Percentiles rank a stretch among this genome's conserved stretches.
Conservation (phyloP, 805 yeast genomes). For the Candida parachauliodes region DNA sequence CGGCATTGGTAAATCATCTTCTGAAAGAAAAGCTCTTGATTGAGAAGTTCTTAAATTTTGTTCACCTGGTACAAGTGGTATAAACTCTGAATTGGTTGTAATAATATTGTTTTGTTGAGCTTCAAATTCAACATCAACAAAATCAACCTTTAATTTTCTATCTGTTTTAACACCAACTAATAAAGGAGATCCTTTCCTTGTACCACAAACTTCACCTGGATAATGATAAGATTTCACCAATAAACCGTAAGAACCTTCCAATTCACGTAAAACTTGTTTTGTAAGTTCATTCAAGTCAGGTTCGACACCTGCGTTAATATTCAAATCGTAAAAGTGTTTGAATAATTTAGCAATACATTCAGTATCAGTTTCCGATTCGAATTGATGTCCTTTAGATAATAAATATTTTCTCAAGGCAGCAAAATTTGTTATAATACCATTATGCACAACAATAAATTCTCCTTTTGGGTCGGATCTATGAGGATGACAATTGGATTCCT, state of each 20-base stretch:
- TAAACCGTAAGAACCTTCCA: constrained; percentile 97
- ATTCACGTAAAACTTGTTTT: constrained; percentile 85
- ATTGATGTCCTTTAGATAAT: constrained; percentile 70
- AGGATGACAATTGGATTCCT: constrained; percentile 86
- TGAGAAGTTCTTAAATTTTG: constrained; percentile 77
- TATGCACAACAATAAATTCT: constrained; percentile 92
- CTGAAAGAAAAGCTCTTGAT: constrained; percentile 94
- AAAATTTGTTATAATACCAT: constrained; percentile 96
- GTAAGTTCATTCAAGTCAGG: constrained; percentile 89
- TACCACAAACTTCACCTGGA: constrained; percentile 95
- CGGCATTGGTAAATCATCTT: constrained; percentile 89
- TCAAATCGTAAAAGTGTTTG: constrained; percentile 83
- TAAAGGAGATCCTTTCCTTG: constrained; percentile 97
- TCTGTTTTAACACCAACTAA: constrained; percentile 97
- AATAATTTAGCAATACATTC: constrained; percentile 96
- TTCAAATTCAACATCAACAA: constrained; percentile 97
- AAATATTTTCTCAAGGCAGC: constrained; percentile 85
- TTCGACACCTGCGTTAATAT: constrained; percentile 65
- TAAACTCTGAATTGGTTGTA: constrained; percentile 24
- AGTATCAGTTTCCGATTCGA: constrained; percentile 94
- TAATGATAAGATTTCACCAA: constrained; percentile 86
- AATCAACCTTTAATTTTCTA: constrained; percentile 91
- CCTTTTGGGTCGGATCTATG: constrained; percentile 81
- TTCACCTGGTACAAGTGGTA: constrained; percentile 53
- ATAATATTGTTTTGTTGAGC: constrained; percentile 41